Conservation (phyloP, 345 rosid species). For the Barbarea vulgaris region DNA sequence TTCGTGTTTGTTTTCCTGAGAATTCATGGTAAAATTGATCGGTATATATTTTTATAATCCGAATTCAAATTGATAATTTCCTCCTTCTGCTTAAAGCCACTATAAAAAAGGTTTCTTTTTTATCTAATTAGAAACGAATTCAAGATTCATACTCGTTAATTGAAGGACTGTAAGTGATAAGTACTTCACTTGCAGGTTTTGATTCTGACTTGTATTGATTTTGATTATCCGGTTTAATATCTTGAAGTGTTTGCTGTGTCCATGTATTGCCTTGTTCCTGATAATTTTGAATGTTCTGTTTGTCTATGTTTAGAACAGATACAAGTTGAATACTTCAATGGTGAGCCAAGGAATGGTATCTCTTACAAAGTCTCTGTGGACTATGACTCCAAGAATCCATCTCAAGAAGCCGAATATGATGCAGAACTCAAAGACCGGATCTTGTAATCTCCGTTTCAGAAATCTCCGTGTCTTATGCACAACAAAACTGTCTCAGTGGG, state of each 20-base stretch:
- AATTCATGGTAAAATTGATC: constrained; percentile 13
- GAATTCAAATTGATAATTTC: background rate
- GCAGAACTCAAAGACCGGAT: constrained; percentile 28
- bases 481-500: constrained; percentile 63
- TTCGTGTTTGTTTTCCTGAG: background rate
- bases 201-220: background rate
- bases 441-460: constrained; percentile 27
- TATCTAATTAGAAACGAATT: background rate
- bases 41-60: constrained; percentile 1
- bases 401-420: constrained; percentile 42
- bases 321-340: constrained; percentile 27
- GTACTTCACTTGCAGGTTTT: background rate
- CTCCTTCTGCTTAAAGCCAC: background rate
- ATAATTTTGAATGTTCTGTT: background rate
- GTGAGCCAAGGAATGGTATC: constrained; percentile 57
- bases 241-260: constrained; percentile 5
- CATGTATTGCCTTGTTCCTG: constrained; percentile 11
- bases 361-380: constrained; percentile 45
- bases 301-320: constrained; percentile 19
- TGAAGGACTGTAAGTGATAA: background rate
- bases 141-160: background rate
- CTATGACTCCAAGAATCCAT: constrained; percentile 34
- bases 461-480: constrained; percentile 49
- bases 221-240: background rate
- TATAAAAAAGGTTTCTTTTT: background rate